Conservation (phyloP, 352 stramenopile genomes). For the Phytophthora gonapodyides region DNA sequence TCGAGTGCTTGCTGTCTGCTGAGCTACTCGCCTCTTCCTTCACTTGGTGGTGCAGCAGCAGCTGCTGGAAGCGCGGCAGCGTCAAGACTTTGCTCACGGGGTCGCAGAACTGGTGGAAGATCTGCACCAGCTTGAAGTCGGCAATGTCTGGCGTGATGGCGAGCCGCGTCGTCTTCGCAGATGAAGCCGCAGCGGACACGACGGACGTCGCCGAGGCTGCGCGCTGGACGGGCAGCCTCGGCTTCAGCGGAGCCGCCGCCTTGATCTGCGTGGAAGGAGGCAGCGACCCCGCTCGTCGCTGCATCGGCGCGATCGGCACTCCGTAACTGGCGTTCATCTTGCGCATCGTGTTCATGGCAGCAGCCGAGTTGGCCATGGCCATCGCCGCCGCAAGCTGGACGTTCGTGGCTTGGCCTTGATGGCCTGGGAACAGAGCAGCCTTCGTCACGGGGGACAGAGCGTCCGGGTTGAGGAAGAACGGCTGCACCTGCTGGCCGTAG, state of each 20-base stretch:
- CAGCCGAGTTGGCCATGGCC: slow-evolving; percentile 63
- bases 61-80: slow-evolving; percentile 60
- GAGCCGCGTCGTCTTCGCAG: slow-evolving; percentile 52
- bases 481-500: slow-evolving; percentile 41
- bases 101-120: slow-evolving; percentile 84
- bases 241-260: slow-evolving; percentile 45
- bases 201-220: slow-evolving; percentile 21
- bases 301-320: slow-evolving; percentile 57
- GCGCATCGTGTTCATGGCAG: slow-evolving; percentile 52
- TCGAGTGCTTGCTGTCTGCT: slow-evolving; percentile 16
- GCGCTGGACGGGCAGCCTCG: slow-evolving; percentile 39
- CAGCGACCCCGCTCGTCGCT: slow-evolving; percentile 33
- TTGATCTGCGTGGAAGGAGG: slow-evolving; percentile 33
- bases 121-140: slow-evolving; percentile 87
- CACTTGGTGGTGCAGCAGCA: slow-evolving; percentile 67
- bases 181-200: slow-evolving; percentile 14
- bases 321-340: slow-evolving; percentile 59
- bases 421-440: slow-evolving; percentile 29
- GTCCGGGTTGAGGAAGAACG: slow-evolving; percentile 55
- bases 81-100: slow-evolving; percentile 56
- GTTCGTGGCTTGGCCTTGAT: slow-evolving; percentile 34
- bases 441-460: slow-evolving; percentile 47
- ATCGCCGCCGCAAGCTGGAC: slow-evolving; percentile 49
- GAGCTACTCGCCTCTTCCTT: slow-evolving; percentile 50
- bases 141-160: slow-evolving; percentile 78